Base-by-base conservation (phyloP, 257 asterid genomes). In the Rauvolfia tetraphylla region DNA sequence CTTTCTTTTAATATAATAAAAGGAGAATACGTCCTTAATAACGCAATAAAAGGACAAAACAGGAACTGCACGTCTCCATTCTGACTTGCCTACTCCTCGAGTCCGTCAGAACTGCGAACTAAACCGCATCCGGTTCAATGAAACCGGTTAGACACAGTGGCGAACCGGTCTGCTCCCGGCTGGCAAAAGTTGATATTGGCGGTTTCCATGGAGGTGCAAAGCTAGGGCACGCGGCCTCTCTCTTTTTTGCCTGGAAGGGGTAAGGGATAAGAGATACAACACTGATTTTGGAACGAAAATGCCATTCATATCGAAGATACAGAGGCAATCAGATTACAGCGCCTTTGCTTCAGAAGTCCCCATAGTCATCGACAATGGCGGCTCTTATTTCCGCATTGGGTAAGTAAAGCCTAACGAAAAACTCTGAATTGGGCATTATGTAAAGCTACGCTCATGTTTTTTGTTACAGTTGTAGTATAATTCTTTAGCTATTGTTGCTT, bases 331-430 rank as follows among this genome's bases (percentile, higher is more conserved):
- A 25, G 97, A 94, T 83, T 92, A 92, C 89, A 84, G 90, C 59
- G 76, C 76, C 34, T 93, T 92, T 82, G 75, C 89, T 85, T 79
- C 98, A 2, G 49, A 65, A 56, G 87, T 84, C n/a, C 97, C 99
- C 68, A 95, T 95, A 53, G 99, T 95, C 72, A 93, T 95, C 81
- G 98, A 95, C 90, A 95, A 93, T 81, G 99, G 99, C 70, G 96
- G 88, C 78, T 93, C 98, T 81, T 91, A 93, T 81, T 95, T 92
- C 78, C 98, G 99, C 48, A 90, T 95, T 80, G 99, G 98, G 99
- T 95, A 54, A 42, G 3, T 20, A 41, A 39, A 85, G 57, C 34
- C 42, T 3, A 29, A 72, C 73, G 25, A 51, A 31, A n/a, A 78
- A 82, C 75, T 85, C 89, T 78, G 81, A 51, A 18, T 68, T 73